Evolutionary conservation across 1,139 yeast genomes (phyloP).

Genomic region (Trichomonascaceae sp.): DNA sequence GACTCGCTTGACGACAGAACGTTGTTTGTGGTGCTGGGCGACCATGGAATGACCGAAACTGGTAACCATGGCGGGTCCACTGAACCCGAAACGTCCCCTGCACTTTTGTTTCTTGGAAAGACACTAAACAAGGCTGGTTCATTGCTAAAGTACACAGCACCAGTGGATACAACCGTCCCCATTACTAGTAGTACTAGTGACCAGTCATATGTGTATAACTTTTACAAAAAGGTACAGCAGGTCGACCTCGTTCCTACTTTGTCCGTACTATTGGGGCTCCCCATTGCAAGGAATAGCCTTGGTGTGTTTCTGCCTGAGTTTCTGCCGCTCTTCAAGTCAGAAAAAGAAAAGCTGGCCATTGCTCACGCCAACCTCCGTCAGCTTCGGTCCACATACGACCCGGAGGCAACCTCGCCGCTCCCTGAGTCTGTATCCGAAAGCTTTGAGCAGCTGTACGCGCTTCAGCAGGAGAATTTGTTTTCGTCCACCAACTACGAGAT

Average conservation of each 20-base stretch:
- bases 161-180: constrained; percentile 26
- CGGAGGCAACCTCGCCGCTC: too few relatives aligned
- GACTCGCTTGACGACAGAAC: constrained; percentile 40
- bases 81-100: constrained; percentile 82
- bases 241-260: constrained; percentile 84
- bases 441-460: constrained; percentile 30
- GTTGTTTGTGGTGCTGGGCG: constrained; percentile 70
- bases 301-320: constrained; percentile 58
- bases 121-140: not conserved
- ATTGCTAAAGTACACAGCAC: too few relatives aligned
- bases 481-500: constrained; percentile 69
- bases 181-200: not conserved
- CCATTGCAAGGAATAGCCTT: constrained; percentile 75
- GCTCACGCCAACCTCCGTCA: constrained; percentile 53
- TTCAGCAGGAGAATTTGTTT: constrained; percentile 46
- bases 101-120: constrained; percentile 39
- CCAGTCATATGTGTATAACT: constrained; percentile 46
- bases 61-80: constrained; percentile 98
- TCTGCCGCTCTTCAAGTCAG: constrained; percentile 39
- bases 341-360: constrained; percentile 29
- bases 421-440: not conserved
- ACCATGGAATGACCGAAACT: constrained; percentile 80
- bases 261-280: constrained; percentile 57
- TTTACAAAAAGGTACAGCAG: constrained; percentile 49
- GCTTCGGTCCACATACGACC: constrained; percentile 18